A percentile compares a stretch with the other conserved stretches of the same genome.
Evolutionary conservation across 805 yeast genomes (phyloP).

Genomic region (Tetrapisispora iriomotensis): DNA sequence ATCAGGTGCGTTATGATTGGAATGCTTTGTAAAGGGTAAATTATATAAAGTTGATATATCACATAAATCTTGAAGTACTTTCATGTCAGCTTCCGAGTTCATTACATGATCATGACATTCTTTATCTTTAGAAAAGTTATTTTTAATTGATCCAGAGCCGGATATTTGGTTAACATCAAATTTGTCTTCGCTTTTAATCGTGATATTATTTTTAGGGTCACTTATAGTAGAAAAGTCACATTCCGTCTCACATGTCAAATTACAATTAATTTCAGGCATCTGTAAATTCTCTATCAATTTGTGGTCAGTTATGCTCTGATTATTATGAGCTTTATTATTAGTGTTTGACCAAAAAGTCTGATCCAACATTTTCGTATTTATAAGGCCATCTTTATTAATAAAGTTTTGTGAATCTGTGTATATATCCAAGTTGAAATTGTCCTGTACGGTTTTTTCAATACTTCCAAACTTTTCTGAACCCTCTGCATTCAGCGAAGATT

Average conservation of each 20-base stretch:
- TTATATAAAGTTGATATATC: constrained; percentile 29
- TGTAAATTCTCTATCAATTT: not conserved
- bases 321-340: not conserved
- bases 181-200: not conserved
- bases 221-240: constrained; percentile 3
- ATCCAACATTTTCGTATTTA: not conserved
- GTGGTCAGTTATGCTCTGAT: not conserved
- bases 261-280: constrained; percentile 16
- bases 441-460: too few relatives aligned
- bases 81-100: constrained; percentile 21
- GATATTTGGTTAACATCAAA: not conserved
- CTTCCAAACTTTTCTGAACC: too few relatives aligned
- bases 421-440: not conserved
- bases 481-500: too few relatives aligned
- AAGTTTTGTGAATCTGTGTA: not conserved
- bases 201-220: not conserved
- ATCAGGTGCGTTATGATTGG: constrained; percentile 17
- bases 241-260: constrained; percentile 19
- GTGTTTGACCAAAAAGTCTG: not conserved
- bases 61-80: constrained; percentile 25
- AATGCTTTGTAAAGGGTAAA: constrained; percentile 26
- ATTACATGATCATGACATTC: constrained; percentile 14
- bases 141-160: not conserved
- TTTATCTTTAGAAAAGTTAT: not conserved
- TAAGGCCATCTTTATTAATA: not conserved